Evolutionary conservation across 257 asterid species (phyloP).

Genomic region (Fraxinus anomala): DNA sequence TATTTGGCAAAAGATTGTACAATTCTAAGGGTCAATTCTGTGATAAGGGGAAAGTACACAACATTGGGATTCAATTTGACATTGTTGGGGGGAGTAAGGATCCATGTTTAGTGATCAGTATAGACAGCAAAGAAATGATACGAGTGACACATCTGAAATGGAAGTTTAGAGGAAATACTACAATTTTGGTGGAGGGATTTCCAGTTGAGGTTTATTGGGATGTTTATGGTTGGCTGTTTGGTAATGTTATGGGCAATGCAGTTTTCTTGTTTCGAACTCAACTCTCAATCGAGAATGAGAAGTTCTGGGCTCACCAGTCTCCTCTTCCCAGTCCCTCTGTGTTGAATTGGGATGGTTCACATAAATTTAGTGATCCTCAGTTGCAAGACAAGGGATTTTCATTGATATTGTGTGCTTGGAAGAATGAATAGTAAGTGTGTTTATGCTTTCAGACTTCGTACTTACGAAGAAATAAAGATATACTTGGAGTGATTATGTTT

Average conservation of each 20-base stretch:
- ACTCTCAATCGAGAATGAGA: conserved; percentile 25
- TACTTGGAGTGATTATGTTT: not conserved
- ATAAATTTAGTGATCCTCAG: conserved; percentile 26
- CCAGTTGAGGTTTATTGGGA: conserved; percentile 73
- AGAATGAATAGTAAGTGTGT: conserved; percentile 36
- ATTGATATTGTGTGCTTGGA: conserved; percentile 70
- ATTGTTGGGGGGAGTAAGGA: conserved; percentile 33
- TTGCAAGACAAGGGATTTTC: conserved; percentile 50
- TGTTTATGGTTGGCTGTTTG: conserved; percentile 73
- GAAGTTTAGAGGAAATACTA: conserved; percentile 71
- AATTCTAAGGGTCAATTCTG: conserved; percentile 52
- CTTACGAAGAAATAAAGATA: not conserved
- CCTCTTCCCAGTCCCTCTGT: conserved; percentile 21
- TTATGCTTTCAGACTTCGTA: not conserved
- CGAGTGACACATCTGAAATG: conserved; percentile 56
- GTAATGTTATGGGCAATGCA: conserved; percentile 45
- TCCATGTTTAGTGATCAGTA: conserved; percentile 42
- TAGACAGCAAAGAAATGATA: conserved; percentile 51
- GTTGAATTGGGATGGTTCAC: conserved; percentile 30
- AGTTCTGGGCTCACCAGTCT: conserved; percentile 23
- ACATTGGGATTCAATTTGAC: conserved; percentile 55
- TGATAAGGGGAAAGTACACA: conserved; percentile 51
- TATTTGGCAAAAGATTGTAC: conserved; percentile 57
- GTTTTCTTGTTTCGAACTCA: conserved; percentile 60
- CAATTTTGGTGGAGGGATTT: conserved; percentile 63